Conservation (phyloP, 163 green algal species). For the Volvox carteri region DNA sequence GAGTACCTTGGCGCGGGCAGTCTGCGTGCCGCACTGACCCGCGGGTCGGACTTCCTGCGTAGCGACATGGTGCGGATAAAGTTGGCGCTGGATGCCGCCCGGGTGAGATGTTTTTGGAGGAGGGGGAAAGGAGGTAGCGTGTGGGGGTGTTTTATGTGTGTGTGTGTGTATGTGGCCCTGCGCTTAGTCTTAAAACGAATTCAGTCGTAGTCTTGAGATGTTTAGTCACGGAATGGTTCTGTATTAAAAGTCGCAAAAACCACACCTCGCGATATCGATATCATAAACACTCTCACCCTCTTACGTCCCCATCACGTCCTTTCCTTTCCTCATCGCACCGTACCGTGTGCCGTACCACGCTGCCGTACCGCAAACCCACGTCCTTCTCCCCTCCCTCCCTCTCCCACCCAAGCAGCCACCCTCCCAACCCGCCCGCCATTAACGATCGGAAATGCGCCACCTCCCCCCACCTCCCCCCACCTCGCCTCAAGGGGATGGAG, state of each 20-base stretch:
- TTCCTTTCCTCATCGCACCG: too few relatives aligned
- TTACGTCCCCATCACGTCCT: too few relatives aligned
- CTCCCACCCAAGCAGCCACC: too few relatives aligned
- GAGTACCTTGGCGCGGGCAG: conserved; percentile 80
- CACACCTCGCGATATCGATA: too few relatives aligned
- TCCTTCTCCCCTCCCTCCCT: background rate
- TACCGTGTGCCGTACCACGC: too few relatives aligned
- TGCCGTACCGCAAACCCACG: background rate
- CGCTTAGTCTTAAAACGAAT: too few relatives aligned
- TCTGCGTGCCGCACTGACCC: conserved; percentile 76
- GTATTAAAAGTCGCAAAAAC: background rate
- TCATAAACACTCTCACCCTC: too few relatives aligned
- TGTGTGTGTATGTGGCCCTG: too few relatives aligned
- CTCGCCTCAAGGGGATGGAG: conserved; percentile 80
- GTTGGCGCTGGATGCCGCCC: conserved; percentile 84
- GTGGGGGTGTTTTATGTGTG: background rate
- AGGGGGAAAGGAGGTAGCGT: background rate
- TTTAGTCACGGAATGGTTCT: background rate
- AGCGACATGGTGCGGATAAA: conserved; percentile 75
- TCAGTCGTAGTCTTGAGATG: background rate
- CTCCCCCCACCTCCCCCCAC: too few relatives aligned
- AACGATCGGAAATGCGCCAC: too few relatives aligned
- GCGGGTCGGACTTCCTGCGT: conserved; percentile 79
- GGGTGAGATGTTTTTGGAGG: conserved; percentile 59
- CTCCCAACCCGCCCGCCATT: too few relatives aligned